Conservation (phyloP, 1,284 basidiomycete genomes). For the Entoloma clypeatum region DNA sequence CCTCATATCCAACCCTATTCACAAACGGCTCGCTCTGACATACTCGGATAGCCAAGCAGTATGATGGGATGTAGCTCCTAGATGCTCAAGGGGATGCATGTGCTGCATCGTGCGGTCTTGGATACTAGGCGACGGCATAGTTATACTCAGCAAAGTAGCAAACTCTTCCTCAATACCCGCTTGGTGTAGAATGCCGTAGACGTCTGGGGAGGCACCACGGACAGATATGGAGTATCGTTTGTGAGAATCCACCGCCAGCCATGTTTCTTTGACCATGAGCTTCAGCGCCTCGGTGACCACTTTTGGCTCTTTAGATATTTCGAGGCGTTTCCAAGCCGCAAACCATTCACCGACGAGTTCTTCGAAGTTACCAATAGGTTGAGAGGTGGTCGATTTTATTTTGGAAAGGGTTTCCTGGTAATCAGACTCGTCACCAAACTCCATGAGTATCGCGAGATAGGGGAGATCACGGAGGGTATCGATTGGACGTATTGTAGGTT, state of each 20-base stretch:
- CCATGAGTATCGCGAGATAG: conserved; percentile 16
- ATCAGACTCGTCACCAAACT: conserved; percentile 12
- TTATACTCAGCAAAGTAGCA: conserved; percentile 9
- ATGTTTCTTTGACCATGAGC: not conserved
- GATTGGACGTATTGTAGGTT: conserved; percentile 11
- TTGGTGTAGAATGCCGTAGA: conserved; percentile 10
- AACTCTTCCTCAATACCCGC: conserved; percentile 13
- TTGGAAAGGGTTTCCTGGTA: not conserved
- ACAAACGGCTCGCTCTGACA: too few species aligned
- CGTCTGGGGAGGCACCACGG: conserved; percentile 10
- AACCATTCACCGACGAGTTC: conserved; percentile 5
- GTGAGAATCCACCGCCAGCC: not conserved
- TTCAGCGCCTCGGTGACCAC: not conserved
- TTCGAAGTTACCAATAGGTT: conserved; percentile 7
- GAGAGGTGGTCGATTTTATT: conserved; percentile 6
- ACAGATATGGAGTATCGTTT: conserved; percentile 11
- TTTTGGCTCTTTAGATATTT: not conserved
- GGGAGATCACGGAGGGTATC: conserved; percentile 14
- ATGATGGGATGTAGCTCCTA: too few species aligned
- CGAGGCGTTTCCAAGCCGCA: not conserved
- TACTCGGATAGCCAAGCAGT: too few species aligned
- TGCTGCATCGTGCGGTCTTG: conserved; percentile 4
- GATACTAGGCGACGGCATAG: conserved; percentile 2
- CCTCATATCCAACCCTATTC: too few species aligned
- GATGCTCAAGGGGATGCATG: conserved; percentile 14